These are phyloP conservation scores for Erysimum cheiranthoides DNA, from an alignment of 345 rosid genomes.

Conservation along the genomic window DNA sequence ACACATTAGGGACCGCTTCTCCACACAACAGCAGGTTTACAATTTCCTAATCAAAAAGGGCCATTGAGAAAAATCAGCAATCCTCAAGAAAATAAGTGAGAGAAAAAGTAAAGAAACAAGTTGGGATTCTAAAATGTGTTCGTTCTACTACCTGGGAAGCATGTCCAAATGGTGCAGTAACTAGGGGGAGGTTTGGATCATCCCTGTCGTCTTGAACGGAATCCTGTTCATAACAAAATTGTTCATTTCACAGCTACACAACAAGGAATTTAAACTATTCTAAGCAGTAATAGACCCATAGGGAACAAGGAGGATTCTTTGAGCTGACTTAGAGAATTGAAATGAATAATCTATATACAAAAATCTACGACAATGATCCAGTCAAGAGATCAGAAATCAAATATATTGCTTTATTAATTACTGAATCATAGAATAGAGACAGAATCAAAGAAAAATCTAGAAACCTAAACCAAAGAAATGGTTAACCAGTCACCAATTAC, in stretches of 20 bases:
- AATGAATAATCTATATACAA: constrained; percentile 8
- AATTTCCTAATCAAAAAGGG: constrained; percentile 72
- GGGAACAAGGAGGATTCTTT: constrained; percentile 14
- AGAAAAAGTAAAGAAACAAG: constrained; percentile 19
- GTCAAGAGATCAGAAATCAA: not conserved
- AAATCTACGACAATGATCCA: constrained; percentile 19
- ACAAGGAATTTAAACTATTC: not conserved
- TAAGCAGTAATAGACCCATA: not conserved
- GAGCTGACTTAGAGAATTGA: not conserved
- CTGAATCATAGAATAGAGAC: not conserved
- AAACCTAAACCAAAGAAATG: not conserved
- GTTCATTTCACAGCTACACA: constrained; percentile 6
- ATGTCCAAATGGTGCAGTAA: constrained; percentile 99
- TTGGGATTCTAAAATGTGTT: constrained; percentile 22
- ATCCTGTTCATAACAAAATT: constrained; percentile 54
- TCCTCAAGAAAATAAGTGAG: not conserved
- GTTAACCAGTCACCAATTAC: not conserved
- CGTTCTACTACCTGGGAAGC: constrained; percentile 85
- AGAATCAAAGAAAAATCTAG: not conserved
- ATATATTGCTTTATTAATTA: not conserved
- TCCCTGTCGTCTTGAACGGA: constrained; percentile 91
- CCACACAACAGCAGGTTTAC: constrained; percentile 93
- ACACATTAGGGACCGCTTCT: constrained; percentile 95
- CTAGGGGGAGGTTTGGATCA: constrained; percentile 88
- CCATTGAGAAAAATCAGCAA: constrained; percentile 25